phyloP scores from a whole-genome alignment of 345 rosid genomes.

The Xanthoceras sorbifolium region DNA sequence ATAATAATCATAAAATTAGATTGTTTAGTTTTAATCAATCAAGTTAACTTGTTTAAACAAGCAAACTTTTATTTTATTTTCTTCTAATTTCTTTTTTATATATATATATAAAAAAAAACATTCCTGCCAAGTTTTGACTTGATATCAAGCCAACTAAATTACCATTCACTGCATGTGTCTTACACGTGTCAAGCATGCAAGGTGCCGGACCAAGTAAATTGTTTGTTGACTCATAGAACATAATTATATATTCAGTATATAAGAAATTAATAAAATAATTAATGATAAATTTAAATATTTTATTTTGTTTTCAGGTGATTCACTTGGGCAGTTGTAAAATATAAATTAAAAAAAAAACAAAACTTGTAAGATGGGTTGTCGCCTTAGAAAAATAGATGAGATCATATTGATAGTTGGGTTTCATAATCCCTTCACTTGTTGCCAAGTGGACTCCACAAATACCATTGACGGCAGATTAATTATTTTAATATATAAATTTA shows the following conservation, averaged over 20 bases:
- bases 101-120: conserved; percentile 4
- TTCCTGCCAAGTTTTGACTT: conserved; percentile 9
- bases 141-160: background rate
- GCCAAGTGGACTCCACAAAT: conserved; percentile 39
- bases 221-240: conserved; percentile 29
- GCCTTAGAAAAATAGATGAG: conserved; percentile 13
- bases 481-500: too few relatives aligned
- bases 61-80: background rate
- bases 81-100: too few relatives aligned
- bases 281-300: background rate
- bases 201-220: background rate
- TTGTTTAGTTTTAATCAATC: background rate
- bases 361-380: conserved; percentile 33
- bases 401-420: conserved; percentile 16
- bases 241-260: background rate
- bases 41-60: conserved; percentile 17
- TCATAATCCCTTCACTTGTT: background rate
- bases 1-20: conserved; percentile 19
- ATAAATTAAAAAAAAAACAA: conserved; percentile 16
- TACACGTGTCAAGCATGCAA: conserved; percentile 47
- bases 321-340: conserved; percentile 16
- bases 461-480: conserved; percentile 39
- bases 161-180: background rate
- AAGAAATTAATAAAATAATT: conserved; percentile 12
- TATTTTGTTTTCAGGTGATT: conserved; percentile 16